Conservation (phyloP, 768 basidiomycete species). For the Tulasnella sp. region DNA sequence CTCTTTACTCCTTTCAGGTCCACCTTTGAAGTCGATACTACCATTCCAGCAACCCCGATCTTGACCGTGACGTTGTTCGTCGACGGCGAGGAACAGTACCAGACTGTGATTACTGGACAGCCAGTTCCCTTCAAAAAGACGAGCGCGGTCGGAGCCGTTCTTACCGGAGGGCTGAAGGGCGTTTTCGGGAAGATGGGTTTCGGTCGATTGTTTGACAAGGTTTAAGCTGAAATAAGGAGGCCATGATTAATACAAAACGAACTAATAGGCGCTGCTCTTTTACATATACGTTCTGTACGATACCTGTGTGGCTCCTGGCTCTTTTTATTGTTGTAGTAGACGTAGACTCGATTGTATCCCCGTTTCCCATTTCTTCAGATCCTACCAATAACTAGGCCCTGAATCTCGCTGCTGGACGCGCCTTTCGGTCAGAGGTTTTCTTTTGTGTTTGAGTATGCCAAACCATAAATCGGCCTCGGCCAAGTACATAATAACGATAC, state of each 20-base stretch:
- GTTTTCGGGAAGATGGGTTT: conserved; percentile 49
- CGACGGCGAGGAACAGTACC: conserved; percentile 47
- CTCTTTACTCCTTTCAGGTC: conserved; percentile 39
- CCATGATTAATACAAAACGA: neutral
- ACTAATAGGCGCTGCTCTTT: neutral
- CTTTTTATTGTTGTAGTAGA: neutral
- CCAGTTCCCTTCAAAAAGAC: neutral
- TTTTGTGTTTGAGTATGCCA: neutral
- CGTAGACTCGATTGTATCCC: neutral
- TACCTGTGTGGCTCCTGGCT: neutral
- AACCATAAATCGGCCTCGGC: neutral
- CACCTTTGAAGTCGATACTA: conserved; percentile 61
- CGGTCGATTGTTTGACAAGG: conserved; percentile 37
- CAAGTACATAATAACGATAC: neutral
- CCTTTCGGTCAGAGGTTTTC: too few relatives aligned
- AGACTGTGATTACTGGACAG: neutral
- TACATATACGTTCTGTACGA: neutral
- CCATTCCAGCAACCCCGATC: conserved; percentile 42
- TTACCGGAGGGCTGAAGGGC: conserved; percentile 21
- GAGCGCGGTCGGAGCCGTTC: neutral
- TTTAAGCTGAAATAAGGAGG: neutral
- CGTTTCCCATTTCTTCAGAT: neutral
- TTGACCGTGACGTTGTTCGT: conserved; percentile 52
- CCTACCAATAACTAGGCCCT: too few relatives aligned
- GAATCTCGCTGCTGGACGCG: too few relatives aligned